Conservation (phyloP, 2,329 filamentous ascomycete genomes). For the Penicillium sp. region DNA sequence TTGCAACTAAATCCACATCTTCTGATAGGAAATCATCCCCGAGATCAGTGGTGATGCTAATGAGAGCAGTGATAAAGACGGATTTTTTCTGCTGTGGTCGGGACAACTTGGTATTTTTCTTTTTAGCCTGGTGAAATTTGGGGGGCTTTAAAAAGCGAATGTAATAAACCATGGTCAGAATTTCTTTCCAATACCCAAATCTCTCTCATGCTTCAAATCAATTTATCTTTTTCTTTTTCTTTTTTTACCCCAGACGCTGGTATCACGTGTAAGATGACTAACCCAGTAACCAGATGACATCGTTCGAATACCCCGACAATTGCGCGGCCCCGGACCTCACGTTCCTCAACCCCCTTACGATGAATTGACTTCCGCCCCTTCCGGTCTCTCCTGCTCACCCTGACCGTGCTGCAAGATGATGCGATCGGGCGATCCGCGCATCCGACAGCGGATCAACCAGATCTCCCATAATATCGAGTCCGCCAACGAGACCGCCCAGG, state of each 20-base stretch:
- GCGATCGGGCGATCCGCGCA: slow-evolving; percentile 72
- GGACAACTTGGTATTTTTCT: slow-evolving; percentile 12
- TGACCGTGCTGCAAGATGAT: slow-evolving; percentile 49
- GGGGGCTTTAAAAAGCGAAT: slow-evolving; percentile 69
- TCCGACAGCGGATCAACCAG: slow-evolving; percentile 91
- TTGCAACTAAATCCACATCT: slow-evolving; percentile 33
- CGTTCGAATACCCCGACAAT: slow-evolving; percentile 14
- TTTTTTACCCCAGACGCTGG: slow-evolving; percentile 3
- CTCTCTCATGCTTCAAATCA: background rate
- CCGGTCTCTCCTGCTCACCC: slow-evolving; percentile 6
- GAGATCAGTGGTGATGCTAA: slow-evolving; percentile 69
- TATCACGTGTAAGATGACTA: slow-evolving; percentile 19
- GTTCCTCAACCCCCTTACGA: slow-evolving; percentile 1
- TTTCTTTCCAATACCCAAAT: background rate
- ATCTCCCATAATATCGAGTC: slow-evolving; percentile 87
- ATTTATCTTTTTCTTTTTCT: background rate
- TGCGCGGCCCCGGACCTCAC: slow-evolving; percentile 5
- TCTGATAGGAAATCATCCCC: slow-evolving; percentile 63
- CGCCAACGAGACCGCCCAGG: slow-evolving; percentile 88
- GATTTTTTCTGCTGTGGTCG: slow-evolving; percentile 41
- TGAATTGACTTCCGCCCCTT: slow-evolving; percentile 10
- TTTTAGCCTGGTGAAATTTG: slow-evolving; percentile 28
- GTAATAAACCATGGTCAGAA: slow-evolving; percentile 55
- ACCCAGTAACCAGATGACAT: slow-evolving; percentile 24
- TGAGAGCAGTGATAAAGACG: slow-evolving; percentile 50